A percentile compares a stretch with the other conserved stretches of the same genome.
These are phyloP conservation scores for Oryza australiensis DNA, from an alignment of 176 grass and related monocot genomes.

Conservation along the genomic window DNA sequence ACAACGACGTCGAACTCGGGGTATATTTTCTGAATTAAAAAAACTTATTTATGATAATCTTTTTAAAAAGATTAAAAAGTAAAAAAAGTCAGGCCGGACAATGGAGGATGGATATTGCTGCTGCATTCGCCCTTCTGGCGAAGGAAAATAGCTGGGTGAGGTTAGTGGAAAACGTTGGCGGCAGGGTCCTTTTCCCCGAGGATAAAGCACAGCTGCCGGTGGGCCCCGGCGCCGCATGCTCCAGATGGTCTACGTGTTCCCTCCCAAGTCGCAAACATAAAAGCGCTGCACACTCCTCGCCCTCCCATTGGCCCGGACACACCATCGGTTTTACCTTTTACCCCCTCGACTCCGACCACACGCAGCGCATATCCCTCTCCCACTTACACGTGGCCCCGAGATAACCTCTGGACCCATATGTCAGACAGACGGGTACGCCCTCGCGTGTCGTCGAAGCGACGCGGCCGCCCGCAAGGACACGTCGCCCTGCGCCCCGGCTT, in stretches of 20 bases:
- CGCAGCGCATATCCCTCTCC: rapidly evolving
- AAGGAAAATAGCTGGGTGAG: background rate
- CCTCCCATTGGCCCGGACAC: slow-evolving; percentile 36
- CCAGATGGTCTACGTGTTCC: slow-evolving; percentile 44
- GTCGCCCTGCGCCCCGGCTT: background rate
- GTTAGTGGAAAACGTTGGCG: slow-evolving; percentile 28
- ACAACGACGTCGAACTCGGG: too few relatives aligned
- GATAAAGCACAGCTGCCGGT: slow-evolving; percentile 28
- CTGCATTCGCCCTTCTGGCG: too few relatives aligned
- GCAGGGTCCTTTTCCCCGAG: background rate
- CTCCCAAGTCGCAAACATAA: slow-evolving; percentile 3
- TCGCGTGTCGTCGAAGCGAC: background rate
- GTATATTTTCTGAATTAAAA: too few relatives aligned
- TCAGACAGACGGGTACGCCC: rapidly evolving
- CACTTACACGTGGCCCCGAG: background rate
- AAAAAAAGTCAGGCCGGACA: too few relatives aligned
- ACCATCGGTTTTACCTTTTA: background rate
- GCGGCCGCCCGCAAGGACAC: background rate
- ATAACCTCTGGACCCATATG: rapidly evolving
- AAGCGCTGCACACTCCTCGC: slow-evolving; percentile 36
- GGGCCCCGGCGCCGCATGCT: background rate
- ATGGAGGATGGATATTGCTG: too few relatives aligned
- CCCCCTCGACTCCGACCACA: background rate
- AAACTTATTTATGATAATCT: too few relatives aligned
- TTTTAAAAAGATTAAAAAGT: too few relatives aligned